Evolutionary conservation across 768 basidiomycete genomes (phyloP), one percentile per base, ranked within the genome.

Genomic region (Tephrocybe sp.): DNA sequence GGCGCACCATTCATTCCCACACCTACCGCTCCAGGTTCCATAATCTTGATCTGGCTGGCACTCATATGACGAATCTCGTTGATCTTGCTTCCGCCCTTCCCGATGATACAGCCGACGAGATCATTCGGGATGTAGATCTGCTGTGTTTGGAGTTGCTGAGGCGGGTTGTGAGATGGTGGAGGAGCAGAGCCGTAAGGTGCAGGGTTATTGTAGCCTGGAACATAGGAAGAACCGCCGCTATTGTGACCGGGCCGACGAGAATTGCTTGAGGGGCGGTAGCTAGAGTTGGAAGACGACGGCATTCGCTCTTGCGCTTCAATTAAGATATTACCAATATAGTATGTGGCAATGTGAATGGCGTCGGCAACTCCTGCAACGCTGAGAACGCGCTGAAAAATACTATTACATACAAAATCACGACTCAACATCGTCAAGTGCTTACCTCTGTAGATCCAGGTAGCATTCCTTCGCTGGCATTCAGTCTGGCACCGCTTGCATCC

Each of bases 381-480:
- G 44, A 99, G 80, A 21, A 99, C 94, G 49, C 97, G 92, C 95
- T 98, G 65, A 13, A 8, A 34, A 21, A 37, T 37, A 37, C 8
- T 37, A 30, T 7, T 18, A 5, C 7, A 34, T 34, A 34, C 32
- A 34, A 6, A 34, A 9, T 8, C 32, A n/a, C 16, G 32, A n/a
- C 5, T 34, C 5, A 15, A 30, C 28, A 30, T 34, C 16, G 35
- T 46, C 13, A 31, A 30, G 27, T 31, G 22, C 76, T 60, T 63
- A 96, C 95, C 87, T 99, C 97, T 18, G 96, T 98, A n/a, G 93
- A 97, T 13, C 97, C 97, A 1, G 97, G 96, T 25, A 99, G 79
- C 95, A 98, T 97, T 44, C 93, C 90, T 69, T 98, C 97, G 62
- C 90, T 93, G 18, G 97, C 97, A 63, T 98, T 98, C 58, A 99